Base-by-base conservation (phyloP, 768 basidiomycete species). In the Tylopilus balloui region DNA sequence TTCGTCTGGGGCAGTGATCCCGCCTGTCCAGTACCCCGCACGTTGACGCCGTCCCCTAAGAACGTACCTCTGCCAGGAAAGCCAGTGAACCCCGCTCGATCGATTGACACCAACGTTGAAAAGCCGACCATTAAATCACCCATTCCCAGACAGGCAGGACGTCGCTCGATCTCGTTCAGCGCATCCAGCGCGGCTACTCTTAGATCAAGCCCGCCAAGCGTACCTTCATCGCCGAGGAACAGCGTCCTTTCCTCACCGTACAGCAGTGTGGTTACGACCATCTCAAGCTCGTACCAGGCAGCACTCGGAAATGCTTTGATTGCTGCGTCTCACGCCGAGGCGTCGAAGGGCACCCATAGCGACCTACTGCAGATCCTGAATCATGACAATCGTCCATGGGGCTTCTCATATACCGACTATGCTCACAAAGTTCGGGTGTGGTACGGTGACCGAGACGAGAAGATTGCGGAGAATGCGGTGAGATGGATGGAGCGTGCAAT, bases 281-380 rank as follows among this genome's bases (percentile, higher is more conserved):
- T 61, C 37, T 69, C 66, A 17, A 53, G 31, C 29, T 54, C 64
- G 36, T 69, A 67, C 60, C 86, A 89, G 55, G 83, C 79, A 13
- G 77, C 84, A 3, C 75, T 97, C n/a, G 91, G 86, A 29, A 92
- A 88, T 50, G 92, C 92, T 3, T 77, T 99, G 27, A 83, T 94
- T 36, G 90, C 91, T 20, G 95, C 95, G 0, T 94, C 92, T 1
- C 94, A 99, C 65, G 87, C 94, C 3, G 95, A 98, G 65, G 92
- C 92, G 5, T 80, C 92, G 21, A 86, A 85, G 55, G 94, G 96
- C 41, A 89, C 88, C 0, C 91, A 95, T 58, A 79, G 83, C 48
- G 96, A 99, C 69, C 78, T 99, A 14, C 64, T 97, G 51, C 86
- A 91, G 59, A 95, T 99, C 63, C 75, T 97, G 47, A 92, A 94